Evolutionary conservation across 179 eudicot species (phyloP).

Genomic region (Beta macrorhiza): DNA sequence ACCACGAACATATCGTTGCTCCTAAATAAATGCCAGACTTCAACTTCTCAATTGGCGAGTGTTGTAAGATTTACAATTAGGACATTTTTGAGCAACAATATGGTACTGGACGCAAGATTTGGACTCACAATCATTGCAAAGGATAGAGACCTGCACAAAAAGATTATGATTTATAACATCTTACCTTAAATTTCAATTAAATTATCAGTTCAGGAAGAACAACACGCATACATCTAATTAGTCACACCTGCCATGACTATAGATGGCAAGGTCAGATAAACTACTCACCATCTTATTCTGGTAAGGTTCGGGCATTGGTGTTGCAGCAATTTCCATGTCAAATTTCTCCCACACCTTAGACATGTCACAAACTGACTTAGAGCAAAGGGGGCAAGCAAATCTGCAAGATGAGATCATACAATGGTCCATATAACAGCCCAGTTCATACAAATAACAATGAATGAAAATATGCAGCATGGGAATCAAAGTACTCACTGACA

Average conservation of each 20-base stretch:
- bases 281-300: constrained; percentile 56
- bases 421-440: neutral
- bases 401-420: constrained; percentile 31
- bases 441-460: neutral
- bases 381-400: constrained; percentile 91
- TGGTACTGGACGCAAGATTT: constrained; percentile 67
- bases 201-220: neutral
- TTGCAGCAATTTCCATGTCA: constrained; percentile 78
- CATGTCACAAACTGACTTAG: constrained; percentile 89
- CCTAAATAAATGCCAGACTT: neutral
- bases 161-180: neutral
- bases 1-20: neutral
- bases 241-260: neutral
- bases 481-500: constrained; percentile 51
- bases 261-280: neutral
- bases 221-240: neutral
- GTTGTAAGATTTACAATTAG: constrained; percentile 80
- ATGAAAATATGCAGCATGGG: neutral
- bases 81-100: constrained; percentile 80
- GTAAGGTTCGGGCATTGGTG: constrained; percentile 77
- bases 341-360: constrained; percentile 83
- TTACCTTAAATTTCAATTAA: neutral
- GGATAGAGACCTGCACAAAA: constrained; percentile 61
- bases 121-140: constrained; percentile 83
- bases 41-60: constrained; percentile 63